Base-by-base conservation (phyloP, 352 stramenopile species). In the Phytophthora pluvialis region DNA sequence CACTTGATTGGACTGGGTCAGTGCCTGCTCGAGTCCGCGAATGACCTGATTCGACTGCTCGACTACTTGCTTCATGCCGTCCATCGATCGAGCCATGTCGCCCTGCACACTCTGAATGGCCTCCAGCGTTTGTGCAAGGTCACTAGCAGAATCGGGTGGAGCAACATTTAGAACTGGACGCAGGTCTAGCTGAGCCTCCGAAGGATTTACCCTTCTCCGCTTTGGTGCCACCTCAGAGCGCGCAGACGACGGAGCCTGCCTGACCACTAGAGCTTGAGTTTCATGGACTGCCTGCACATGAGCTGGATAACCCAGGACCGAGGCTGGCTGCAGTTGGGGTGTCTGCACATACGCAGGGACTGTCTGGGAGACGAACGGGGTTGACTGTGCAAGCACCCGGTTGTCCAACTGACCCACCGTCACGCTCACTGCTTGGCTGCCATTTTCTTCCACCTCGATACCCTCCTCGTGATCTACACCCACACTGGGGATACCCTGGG, bases 1-100 rank as follows among this genome's bases (percentile, higher is more conserved):
- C n/a, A 70, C 63, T 58, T 74, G 60, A 16, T 67, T 74, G 6
- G 67, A 71, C 44, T 75, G 67, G 10, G 36, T 58, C 33, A 75
- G 40, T 11, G 67, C 52, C 29, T 70, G 33, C 28, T 72, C 55
- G 10, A 72, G 36, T 8, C 56, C 52, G 10, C 50, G 49, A 60
- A 75, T 67, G 10, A 48, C 67, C 29, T 75, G 39, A 16, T 59
- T 75, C 3, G 62, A 75, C 38, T 72, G 67, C 35, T 69, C 39
- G n/a, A 72, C 60, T 36, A 64, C 44, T 35, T 67, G 61, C 45
- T 71, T 69, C n/a, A 75, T 70, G 25, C 63, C 46, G 2, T 62
- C 57, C 45, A 75, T 57, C 4, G 56, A 72, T 47, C 38, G 58
- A 36, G 54, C 51, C 55, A 75, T 64, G 6, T 75, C 62, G 16